Evolutionary conservation across 176 grass and related monocot species (phyloP).

Genomic region (Poa pratensis): DNA sequence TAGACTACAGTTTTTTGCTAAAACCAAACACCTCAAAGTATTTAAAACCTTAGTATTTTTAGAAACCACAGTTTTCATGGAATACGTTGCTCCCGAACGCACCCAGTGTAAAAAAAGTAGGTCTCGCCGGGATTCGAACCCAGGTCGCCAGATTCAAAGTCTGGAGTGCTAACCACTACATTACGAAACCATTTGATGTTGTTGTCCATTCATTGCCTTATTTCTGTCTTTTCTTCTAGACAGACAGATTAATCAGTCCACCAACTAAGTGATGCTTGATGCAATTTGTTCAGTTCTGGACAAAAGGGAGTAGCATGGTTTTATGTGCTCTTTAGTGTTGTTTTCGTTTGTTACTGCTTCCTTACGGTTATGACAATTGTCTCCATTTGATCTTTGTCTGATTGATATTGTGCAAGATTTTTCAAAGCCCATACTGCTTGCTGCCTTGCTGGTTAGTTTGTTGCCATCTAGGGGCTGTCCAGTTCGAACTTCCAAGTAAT

Average conservation of each 20-base stretch:
- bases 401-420: not conserved
- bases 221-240: no score
- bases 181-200: constrained; percentile 36
- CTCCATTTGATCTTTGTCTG: not conserved
- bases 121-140: constrained; percentile 92
- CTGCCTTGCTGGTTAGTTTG: not conserved
- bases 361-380: not conserved
- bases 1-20: no score
- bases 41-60: no score
- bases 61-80: no score
- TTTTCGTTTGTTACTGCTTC: not conserved
- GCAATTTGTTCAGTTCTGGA: no score
- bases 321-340: not conserved
- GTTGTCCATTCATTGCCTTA: no score
- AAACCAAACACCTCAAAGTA: no score
- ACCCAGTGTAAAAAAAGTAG: not conserved
- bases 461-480: not conserved
- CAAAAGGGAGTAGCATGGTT: no score
- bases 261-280: no score
- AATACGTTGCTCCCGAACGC: no score
- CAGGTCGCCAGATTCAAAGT: constrained; percentile 99
- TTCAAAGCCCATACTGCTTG: not conserved
- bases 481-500: not conserved
- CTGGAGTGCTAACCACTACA: constrained; percentile 99
- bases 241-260: no score